Evolutionary conservation across 1,284 basidiomycete genomes (phyloP), one percentile per base, ranked within the genome.

Genomic region (Cutaneotrichosporon sp.): DNA sequence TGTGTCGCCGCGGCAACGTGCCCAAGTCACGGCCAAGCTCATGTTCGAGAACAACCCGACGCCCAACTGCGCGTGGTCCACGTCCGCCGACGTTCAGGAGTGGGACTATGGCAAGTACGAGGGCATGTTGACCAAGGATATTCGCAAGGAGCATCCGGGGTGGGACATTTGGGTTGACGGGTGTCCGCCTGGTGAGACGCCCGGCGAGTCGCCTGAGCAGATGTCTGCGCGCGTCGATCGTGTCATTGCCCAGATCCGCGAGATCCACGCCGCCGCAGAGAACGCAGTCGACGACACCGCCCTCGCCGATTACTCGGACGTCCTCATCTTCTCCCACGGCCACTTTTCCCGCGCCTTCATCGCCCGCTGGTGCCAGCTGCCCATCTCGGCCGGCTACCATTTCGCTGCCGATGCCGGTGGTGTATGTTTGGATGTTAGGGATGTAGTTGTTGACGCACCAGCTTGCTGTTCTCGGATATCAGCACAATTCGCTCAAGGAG

Each of bases 61-160:
- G 2, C 43, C 59, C 21, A 56, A 64, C 39, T 69, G 66, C 48
- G 51, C 59, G n/a, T 59, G 71, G 39, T 48, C 44, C 9, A 73
- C 73, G 2, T 64, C 68, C 35, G 64, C 70, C 42, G 70, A 73
- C 38, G 71, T 77, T 15, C 67, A 65, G n/a, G 77, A 93, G 73
- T 93, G 90, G 89, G 86, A 92, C 65, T 93, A 93, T 69, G 90
- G 91, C 22, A 82, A 88, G 10, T 94, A 90, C 66, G 91, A 96
- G 70, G 91, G 91, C 12, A 80, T 90, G 40, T 69, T 81, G 39
- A 79, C 85, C 15, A 75, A 81, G 23, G 87, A 93, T 64, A 94
- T 94, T 63, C 77, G 84, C 56, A 78, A 80, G 51, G 78, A 74
- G 41, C 80, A 83, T 55, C 81, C 86, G 0, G 77, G 72, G 26